A percentile compares a stretch with the other conserved stretches of the same genome.
Evolutionary conservation across 2,329 filamentous ascomycete species (phyloP).

Genomic region (Venturia carpophila): DNA sequence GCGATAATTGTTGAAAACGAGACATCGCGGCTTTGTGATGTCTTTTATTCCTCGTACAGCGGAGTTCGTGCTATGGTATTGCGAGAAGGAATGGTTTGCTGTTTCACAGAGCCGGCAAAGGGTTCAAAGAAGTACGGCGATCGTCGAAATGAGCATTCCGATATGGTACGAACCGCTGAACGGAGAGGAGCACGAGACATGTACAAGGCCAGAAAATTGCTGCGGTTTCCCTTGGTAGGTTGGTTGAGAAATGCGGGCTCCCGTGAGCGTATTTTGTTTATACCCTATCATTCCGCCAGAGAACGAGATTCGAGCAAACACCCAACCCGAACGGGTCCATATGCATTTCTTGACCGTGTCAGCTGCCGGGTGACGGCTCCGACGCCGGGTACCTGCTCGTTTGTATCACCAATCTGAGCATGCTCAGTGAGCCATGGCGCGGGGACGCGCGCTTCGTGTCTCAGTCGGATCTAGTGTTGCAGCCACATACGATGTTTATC

Average conservation of each 20-base stretch:
- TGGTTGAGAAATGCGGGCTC: background rate
- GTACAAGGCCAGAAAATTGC: background rate
- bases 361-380: background rate
- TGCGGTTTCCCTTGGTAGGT: background rate
- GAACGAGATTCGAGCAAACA: background rate
- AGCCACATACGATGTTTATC: background rate
- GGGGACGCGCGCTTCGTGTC: background rate
- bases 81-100: slow-evolving; percentile 1
- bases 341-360: background rate
- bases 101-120: slow-evolving; percentile 4
- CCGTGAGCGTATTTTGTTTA: background rate
- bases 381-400: background rate
- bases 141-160: slow-evolving; percentile 6
- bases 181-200: background rate
- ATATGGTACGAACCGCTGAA: background rate
- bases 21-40: background rate
- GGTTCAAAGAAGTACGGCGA: slow-evolving; percentile 7
- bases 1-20: slow-evolving; percentile 8
- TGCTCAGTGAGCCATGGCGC: too few species aligned
- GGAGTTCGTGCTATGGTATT: background rate
- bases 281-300: background rate
- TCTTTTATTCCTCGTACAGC: background rate
- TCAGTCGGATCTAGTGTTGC: background rate
- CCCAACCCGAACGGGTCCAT: background rate
- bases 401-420: background rate